Percentiles rank a stretch among this genome's conserved stretches.
Evolutionary conservation across 805 yeast species (phyloP).

Genomic region (Kregervanrija fluxuum): DNA sequence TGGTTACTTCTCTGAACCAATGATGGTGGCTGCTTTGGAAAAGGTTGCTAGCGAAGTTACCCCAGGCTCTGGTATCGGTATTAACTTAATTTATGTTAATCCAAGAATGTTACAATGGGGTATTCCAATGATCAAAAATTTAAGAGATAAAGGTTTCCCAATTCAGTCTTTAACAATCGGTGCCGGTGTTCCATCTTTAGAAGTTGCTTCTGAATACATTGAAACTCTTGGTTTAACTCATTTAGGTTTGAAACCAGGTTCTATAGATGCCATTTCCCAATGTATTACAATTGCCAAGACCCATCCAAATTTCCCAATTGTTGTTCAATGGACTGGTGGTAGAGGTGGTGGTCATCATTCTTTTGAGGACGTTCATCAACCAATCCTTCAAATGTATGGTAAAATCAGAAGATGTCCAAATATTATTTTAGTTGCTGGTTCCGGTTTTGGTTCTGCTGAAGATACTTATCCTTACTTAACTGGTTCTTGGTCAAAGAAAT

Average conservation of each 20-base stretch:
- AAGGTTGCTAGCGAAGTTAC: constrained; percentile 58
- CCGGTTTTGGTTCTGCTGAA: constrained; percentile 95
- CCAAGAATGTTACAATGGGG: constrained; percentile 99
- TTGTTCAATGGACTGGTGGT: constrained; percentile 99
- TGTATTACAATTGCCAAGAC: constrained; percentile 88
- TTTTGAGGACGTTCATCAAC: constrained; percentile 98
- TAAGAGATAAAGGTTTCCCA: constrained; percentile 90
- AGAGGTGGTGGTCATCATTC: constrained; percentile 99
- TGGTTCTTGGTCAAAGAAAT: constrained; percentile 89
- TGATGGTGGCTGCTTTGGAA: constrained; percentile 70
- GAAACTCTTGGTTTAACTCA: constrained; percentile 87
- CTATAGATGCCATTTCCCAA: constrained; percentile 84
- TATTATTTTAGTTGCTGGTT: constrained; percentile 90
- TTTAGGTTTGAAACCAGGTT: constrained; percentile 96
- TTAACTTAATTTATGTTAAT: constrained; percentile 90
- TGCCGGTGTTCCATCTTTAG: constrained; percentile 98
- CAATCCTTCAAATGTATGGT: constrained; percentile 91
- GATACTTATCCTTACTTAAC: constrained; percentile 97
- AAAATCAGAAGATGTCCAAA: constrained; percentile 87
- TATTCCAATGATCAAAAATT: constrained; percentile 85
- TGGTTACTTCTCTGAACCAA: constrained; percentile 78
- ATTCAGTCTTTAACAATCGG: constrained; percentile 94
- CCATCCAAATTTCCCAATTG: constrained; percentile 94
- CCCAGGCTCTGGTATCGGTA: constrained; percentile 87
- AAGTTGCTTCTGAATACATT: constrained; percentile 95